Evolutionary conservation across 2,329 filamentous ascomycete species (phyloP).

Genomic region (Neoarthrinium moseri): DNA sequence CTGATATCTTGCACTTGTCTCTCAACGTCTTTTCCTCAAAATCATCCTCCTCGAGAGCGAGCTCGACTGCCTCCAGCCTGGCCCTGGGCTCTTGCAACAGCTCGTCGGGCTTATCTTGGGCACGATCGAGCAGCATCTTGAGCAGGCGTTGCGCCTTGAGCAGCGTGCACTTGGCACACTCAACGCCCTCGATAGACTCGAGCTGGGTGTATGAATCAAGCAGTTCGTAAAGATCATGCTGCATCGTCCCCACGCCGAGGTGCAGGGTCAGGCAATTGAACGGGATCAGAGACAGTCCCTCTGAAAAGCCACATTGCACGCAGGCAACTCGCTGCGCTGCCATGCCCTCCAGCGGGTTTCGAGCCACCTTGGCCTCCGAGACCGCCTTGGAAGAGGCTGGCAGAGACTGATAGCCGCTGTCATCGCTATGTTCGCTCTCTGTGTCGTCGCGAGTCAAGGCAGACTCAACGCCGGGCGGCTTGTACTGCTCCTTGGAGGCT

Average conservation of each 20-base stretch:
- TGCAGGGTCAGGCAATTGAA: conserved; percentile 93
- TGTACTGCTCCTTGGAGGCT: conserved; percentile 34
- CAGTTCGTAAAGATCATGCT: conserved; percentile 74
- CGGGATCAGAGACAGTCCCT: conserved; percentile 84
- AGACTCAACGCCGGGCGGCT: conserved; percentile 38
- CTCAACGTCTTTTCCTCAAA: conserved; percentile 69
- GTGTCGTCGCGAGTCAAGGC: conserved; percentile 36
- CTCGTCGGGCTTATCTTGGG: conserved; percentile 41
- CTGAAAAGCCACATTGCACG: conserved; percentile 79
- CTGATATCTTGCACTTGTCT: conserved; percentile 63
- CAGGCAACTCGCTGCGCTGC: conserved; percentile 88
- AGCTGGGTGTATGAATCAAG: conserved; percentile 82
- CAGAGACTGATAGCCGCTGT: conserved; percentile 55
- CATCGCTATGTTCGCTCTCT: conserved; percentile 50
- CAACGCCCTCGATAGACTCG: conserved; percentile 83
- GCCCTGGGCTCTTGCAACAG: conserved; percentile 48
- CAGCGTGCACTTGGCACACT: conserved; percentile 89
- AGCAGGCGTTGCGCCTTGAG: conserved; percentile 53
- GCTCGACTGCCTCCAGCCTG: conserved; percentile 64
- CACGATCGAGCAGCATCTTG: conserved; percentile 42
- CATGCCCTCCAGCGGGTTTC: conserved; percentile 84
- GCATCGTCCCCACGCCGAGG: conserved; percentile 60
- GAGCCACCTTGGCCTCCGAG: conserved; percentile 38
- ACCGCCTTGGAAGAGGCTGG: conserved; percentile 33
- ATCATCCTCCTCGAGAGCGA: conserved; percentile 75